phyloP scores from a whole-genome alignment of 768 basidiomycete genomes.

The Phlebiopsis gigantea region DNA sequence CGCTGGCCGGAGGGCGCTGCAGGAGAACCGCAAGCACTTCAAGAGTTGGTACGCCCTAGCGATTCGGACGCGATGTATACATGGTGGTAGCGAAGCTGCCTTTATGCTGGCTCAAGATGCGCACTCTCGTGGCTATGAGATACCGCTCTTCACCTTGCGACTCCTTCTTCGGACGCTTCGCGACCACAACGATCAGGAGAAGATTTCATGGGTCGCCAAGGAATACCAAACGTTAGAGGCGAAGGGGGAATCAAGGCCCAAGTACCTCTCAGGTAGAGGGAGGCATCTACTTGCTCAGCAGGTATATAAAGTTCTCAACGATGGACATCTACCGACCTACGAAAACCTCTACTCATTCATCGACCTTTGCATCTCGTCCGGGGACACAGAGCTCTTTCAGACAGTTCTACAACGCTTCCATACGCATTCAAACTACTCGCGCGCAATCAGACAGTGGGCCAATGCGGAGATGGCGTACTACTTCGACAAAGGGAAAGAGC shows the following conservation, averaged over 20 bases:
- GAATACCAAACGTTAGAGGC: not conserved
- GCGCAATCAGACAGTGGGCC: slow-evolving; percentile 17
- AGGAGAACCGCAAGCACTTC: not conserved
- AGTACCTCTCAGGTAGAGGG: not conserved
- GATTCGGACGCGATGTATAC: slow-evolving; percentile 35
- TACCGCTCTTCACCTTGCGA: slow-evolving; percentile 34
- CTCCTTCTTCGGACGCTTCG: slow-evolving; percentile 3
- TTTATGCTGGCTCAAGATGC: slow-evolving; percentile 39
- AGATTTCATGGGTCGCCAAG: not conserved
- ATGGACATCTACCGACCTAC: not conserved
- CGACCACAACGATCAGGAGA: not conserved
- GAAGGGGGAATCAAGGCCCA: not conserved
- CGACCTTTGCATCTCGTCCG: not conserved
- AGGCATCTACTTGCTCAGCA: not conserved
- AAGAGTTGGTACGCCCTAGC: slow-evolving; percentile 30
- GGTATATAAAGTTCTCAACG: not conserved
- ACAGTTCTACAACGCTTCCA: not conserved
- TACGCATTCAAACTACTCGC: not conserved
- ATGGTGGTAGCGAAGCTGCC: slow-evolving; percentile 36
- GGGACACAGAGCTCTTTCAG: not conserved
- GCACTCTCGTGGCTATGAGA: slow-evolving; percentile 20
- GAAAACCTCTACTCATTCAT: not conserved
- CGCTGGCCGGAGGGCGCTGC: not conserved
- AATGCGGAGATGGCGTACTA: slow-evolving; percentile 25
- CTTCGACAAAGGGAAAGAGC: slow-evolving; percentile 3